A percentile compares a stretch with the other conserved stretches of the same genome.
Evolutionary conservation across 176 grass and related monocot species (phyloP).

Genomic region (Aegilops tauschii): DNA sequence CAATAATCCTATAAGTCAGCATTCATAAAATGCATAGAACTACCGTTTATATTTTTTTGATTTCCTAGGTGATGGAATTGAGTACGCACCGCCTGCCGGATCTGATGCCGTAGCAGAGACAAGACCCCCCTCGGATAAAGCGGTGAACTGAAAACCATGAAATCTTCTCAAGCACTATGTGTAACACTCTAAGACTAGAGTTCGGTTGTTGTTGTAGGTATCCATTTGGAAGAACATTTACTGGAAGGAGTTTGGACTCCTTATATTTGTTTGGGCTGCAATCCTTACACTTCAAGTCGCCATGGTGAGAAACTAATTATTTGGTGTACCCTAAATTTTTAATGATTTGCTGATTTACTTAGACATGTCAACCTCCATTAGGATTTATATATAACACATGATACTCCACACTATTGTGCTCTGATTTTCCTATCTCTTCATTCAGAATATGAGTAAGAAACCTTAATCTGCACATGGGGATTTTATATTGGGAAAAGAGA

Average conservation of each 20-base stretch:
- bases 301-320: constrained; percentile 43
- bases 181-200: not conserved
- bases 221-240: constrained; percentile 67
- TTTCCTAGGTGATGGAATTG: constrained; percentile 38
- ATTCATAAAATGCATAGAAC: not conserved
- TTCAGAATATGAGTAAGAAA: not conserved
- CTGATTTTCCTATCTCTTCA: not conserved
- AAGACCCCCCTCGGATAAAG: not conserved
- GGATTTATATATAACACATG: not conserved
- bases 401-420: not conserved
- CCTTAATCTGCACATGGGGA: not conserved
- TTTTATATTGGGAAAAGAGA: no score
- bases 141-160: not conserved
- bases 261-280: constrained; percentile 61
- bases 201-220: constrained; percentile 9
- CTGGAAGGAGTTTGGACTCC: constrained; percentile 77
- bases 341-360: not conserved
- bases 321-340: not conserved
- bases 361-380: not conserved
- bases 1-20: not conserved
- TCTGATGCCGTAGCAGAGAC: not conserved
- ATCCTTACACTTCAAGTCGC: constrained; percentile 74
- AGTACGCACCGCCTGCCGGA: constrained; percentile 32
- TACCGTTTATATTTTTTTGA: not conserved
- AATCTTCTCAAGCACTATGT: not conserved